phyloP scores from a whole-genome alignment of 257 asterid genomes.

The Capsicum chinense region DNA sequence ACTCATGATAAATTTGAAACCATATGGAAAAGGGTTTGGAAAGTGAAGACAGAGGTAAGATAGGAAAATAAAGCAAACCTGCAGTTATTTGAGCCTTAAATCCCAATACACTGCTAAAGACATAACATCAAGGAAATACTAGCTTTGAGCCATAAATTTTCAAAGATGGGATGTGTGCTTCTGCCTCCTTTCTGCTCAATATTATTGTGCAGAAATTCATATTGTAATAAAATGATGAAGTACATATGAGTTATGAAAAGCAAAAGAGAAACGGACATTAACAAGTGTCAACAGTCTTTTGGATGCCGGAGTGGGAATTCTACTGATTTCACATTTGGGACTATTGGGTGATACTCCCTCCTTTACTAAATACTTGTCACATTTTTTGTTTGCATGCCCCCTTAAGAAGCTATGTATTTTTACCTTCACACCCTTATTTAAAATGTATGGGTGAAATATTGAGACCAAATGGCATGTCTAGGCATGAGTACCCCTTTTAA shows the following conservation, averaged over 20 bases:
- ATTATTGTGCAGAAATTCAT: neutral
- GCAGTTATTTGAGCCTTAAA: neutral
- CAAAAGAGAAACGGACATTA: too few relatives aligned
- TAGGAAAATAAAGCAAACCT: neutral
- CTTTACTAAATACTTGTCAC: too few relatives aligned
- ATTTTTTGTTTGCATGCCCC: too few relatives aligned
- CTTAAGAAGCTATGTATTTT: too few relatives aligned
- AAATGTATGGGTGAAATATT: neutral
- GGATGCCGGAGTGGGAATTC: too few relatives aligned
- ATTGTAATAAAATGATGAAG: neutral
- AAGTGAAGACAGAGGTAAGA: neutral
- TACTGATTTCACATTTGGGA: too few relatives aligned
- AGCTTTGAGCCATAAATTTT: neutral
- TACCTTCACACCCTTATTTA: too few relatives aligned
- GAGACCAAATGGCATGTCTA: conserved; percentile 5
- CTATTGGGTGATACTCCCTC: too few relatives aligned
- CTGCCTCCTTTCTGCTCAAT: neutral
- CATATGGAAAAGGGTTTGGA: conserved; percentile 4
- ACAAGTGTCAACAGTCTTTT: too few relatives aligned
- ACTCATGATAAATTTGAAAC: conserved; percentile 5
- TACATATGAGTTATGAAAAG: neutral
- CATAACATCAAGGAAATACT: neutral
- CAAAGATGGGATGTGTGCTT: neutral
- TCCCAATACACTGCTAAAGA: neutral
- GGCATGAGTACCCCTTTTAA: neutral